A percentile compares a stretch with the other conserved stretches of the same genome.
These are phyloP conservation scores for Ogataea naganishii DNA, from an alignment of 805 yeast species.

Conservation along the genomic window DNA sequence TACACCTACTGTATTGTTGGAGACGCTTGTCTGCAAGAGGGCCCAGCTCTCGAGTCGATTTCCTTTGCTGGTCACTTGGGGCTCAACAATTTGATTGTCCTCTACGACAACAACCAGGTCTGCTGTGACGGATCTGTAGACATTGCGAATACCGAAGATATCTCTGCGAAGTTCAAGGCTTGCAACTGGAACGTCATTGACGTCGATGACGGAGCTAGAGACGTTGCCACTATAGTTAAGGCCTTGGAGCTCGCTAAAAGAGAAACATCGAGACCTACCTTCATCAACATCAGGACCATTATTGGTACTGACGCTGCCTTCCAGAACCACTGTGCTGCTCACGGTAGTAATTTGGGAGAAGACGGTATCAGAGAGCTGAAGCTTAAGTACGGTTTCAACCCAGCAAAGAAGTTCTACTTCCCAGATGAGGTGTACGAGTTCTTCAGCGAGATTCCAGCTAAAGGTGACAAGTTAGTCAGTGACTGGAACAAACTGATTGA, in stretches of 20 bases:
- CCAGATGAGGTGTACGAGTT: constrained; percentile 22
- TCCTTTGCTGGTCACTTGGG: constrained; percentile 31
- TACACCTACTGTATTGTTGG: constrained; percentile 27
- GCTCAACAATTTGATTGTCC: constrained; percentile 25
- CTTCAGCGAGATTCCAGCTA: constrained; percentile 14
- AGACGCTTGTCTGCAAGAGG: constrained; percentile 33
- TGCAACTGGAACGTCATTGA: constrained; percentile 30
- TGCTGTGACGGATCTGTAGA: constrained; percentile 29
- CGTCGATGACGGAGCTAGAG: constrained; percentile 22
- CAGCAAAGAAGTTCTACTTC: constrained; percentile 15
- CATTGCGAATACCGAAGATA: constrained; percentile 25
- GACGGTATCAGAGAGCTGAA: constrained; percentile 13
- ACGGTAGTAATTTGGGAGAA: constrained; percentile 26
- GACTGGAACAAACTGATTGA: constrained; percentile 19
- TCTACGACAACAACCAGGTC: constrained; percentile 29
- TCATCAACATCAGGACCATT: constrained; percentile 24
- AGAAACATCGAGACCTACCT: constrained; percentile 23
- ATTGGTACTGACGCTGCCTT: constrained; percentile 27
- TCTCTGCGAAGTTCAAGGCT: constrained; percentile 24
- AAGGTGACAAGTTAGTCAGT: constrained; percentile 15
- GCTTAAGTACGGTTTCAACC: constrained; percentile 12
- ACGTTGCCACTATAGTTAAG: constrained; percentile 20
- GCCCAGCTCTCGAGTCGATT: constrained; percentile 28
- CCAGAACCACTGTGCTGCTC: constrained; percentile 24
- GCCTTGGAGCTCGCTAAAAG: constrained; percentile 26